These are phyloP conservation scores for Zygosaccharomyces kombuchaensis DNA, from an alignment of 805 yeast species.

Conservation along the genomic window DNA sequence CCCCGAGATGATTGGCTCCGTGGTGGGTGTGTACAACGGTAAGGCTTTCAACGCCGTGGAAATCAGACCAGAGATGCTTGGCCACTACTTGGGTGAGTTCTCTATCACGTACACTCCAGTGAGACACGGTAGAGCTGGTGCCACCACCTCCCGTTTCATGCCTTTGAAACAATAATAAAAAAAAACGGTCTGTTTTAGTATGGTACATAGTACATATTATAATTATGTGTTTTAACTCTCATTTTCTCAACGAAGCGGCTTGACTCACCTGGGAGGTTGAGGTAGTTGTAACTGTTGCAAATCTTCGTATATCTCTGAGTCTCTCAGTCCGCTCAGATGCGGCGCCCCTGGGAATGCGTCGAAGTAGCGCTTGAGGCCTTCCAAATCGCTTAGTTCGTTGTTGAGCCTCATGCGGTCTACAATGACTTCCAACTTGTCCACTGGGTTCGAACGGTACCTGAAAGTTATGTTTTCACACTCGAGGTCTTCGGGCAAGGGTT, in stretches of 20 bases:
- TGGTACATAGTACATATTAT: slow-evolving; percentile 6
- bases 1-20: slow-evolving; percentile 99
- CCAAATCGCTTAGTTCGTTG: slow-evolving; percentile 64
- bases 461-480: slow-evolving; percentile 43
- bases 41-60: slow-evolving; percentile 99
- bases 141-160: slow-evolving; percentile 72
- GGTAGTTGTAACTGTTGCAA: slow-evolving; percentile 34
- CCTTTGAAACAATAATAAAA: slow-evolving; percentile 49
- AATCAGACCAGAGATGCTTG: slow-evolving; percentile 99
- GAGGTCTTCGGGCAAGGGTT: slow-evolving; percentile 32
- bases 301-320: slow-evolving; percentile 73
- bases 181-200: slow-evolving; percentile 8
- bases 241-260: neutral
- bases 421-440: slow-evolving; percentile 46
- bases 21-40: slow-evolving; percentile 99
- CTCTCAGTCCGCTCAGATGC: slow-evolving; percentile 54
- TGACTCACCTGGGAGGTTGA: neutral
- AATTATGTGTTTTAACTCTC: slow-evolving; percentile 2
- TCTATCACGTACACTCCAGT: slow-evolving; percentile 99
- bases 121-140: slow-evolving; percentile 98
- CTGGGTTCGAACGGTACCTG: slow-evolving; percentile 39
- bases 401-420: slow-evolving; percentile 61
- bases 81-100: slow-evolving; percentile 99
- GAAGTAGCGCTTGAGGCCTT: slow-evolving; percentile 60
- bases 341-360: slow-evolving; percentile 82